phyloP scores from a whole-genome alignment of 2,329 filamentous ascomycete species.

The Botrytis pseudocinerea region DNA sequence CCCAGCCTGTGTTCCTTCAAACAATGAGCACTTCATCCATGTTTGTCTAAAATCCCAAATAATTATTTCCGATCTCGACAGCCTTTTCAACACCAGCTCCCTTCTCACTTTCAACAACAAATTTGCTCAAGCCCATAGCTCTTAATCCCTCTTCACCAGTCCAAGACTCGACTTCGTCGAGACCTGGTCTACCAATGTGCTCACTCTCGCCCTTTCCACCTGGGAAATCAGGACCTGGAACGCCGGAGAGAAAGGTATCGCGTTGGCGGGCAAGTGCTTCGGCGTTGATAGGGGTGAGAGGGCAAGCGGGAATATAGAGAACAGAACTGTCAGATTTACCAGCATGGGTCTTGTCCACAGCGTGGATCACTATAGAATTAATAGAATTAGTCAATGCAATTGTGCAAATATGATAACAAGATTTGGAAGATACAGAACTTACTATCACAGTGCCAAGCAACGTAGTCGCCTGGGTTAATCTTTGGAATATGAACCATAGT shows the following conservation, averaged over 20 bases:
- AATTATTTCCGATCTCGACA: neutral
- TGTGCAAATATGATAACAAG: neutral
- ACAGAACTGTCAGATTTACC: constrained; percentile 78
- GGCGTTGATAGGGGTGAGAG: constrained; percentile 73
- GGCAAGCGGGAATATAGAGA: constrained; percentile 85
- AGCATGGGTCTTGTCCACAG: constrained; percentile 76
- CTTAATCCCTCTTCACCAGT: constrained; percentile 54
- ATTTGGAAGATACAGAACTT: neutral
- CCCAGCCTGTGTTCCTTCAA: neutral
- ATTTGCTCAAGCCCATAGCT: constrained; percentile 54
- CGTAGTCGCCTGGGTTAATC: constrained; percentile 67
- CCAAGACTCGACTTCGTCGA: constrained; percentile 36
- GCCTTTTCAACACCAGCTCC: constrained; percentile 5
- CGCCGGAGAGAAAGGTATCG: constrained; percentile 66
- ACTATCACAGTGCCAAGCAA: constrained; percentile 58
- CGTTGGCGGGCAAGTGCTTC: constrained; percentile 71
- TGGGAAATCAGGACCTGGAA: constrained; percentile 69
- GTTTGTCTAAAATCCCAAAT: neutral
- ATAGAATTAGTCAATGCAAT: neutral
- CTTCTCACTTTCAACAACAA: neutral
- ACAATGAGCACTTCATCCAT: neutral
- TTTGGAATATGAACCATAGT: constrained; percentile 66
- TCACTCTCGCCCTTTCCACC: constrained; percentile 67
- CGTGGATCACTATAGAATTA: constrained; percentile 51
- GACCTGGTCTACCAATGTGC: constrained; percentile 49